phyloP scores from a whole-genome alignment of 495 filamentous ascomycete genomes.

The Astrothelium subdiscretum region DNA sequence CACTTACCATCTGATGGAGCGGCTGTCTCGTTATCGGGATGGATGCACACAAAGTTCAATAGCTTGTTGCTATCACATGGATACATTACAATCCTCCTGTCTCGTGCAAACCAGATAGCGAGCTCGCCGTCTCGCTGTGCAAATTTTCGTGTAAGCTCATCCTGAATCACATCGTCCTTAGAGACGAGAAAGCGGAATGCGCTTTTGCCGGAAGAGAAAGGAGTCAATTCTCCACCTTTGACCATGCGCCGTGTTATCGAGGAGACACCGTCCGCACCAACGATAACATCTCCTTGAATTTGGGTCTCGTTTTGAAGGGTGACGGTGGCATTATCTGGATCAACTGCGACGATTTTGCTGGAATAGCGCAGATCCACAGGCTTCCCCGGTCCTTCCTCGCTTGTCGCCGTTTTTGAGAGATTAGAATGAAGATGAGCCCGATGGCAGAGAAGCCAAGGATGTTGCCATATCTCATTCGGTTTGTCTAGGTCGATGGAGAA shows the following conservation, averaged over 20 bases:
- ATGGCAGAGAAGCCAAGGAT: slow-evolving; percentile 24
- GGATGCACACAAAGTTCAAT: slow-evolving; percentile 51
- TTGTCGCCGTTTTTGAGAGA: slow-evolving; percentile 17
- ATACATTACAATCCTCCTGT: slow-evolving; percentile 49
- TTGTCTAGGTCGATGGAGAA: slow-evolving; percentile 8
- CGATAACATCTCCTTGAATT: slow-evolving; percentile 19
- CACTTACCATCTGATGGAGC: slow-evolving; percentile 21
- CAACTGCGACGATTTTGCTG: slow-evolving; percentile 31
- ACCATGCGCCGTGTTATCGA: slow-evolving; percentile 11
- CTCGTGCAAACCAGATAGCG: slow-evolving; percentile 37
- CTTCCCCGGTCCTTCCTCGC: slow-evolving; percentile 12
- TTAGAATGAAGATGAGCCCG: slow-evolving; percentile 19
- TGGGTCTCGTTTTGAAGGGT: slow-evolving; percentile 12
- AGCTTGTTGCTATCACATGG: slow-evolving; percentile 42
- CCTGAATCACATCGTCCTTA: slow-evolving; percentile 31
- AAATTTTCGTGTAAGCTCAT: slow-evolving; percentile 35
- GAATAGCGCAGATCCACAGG: slow-evolving; percentile 33
- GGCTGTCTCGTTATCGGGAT: slow-evolving; percentile 37
- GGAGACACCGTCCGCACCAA: slow-evolving; percentile 27
- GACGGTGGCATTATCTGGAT: slow-evolving; percentile 30
- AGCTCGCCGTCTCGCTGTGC: slow-evolving; percentile 33
- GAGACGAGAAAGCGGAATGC: slow-evolving; percentile 52
- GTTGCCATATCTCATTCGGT: slow-evolving; percentile 17
- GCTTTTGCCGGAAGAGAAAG: slow-evolving; percentile 41
- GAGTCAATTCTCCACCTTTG: slow-evolving; percentile 24